Evolutionary conservation across 164 flowering plant species (phyloP).

Genomic region (Protea cynaroides): DNA sequence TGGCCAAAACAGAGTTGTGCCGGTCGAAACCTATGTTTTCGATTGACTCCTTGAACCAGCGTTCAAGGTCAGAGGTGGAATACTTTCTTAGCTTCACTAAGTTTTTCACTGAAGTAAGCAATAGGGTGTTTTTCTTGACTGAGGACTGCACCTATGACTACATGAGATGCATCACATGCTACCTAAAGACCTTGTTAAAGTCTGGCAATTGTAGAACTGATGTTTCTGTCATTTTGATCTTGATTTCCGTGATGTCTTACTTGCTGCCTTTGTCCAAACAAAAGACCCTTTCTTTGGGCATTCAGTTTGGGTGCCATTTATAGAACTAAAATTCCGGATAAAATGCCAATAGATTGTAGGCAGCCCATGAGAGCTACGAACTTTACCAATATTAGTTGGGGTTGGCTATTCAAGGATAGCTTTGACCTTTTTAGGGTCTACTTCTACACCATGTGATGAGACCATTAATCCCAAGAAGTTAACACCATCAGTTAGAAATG

Average conservation of each 20-base stretch:
- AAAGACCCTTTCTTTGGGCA: not conserved
- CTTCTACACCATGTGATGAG: too few species aligned
- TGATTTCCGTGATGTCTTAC: not conserved
- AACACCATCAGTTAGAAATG: too few species aligned
- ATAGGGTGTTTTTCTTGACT: not conserved
- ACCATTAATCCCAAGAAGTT: too few species aligned
- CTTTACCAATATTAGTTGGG: not conserved
- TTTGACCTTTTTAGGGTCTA: not conserved
- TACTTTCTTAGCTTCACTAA: slow-evolving; percentile 2
- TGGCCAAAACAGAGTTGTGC: too few species aligned
- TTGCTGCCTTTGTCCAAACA: too few species aligned
- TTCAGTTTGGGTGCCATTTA: not conserved
- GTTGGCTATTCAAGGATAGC: not conserved
- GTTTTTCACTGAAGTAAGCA: not conserved
- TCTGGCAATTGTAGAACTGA: not conserved
- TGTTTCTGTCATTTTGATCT: not conserved
- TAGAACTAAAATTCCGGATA: not conserved
- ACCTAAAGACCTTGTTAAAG: not conserved
- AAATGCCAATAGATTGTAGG: not conserved
- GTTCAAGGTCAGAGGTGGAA: not conserved
- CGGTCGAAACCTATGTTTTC: too few species aligned
- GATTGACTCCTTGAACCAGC: too few species aligned
- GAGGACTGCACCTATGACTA: too few species aligned
- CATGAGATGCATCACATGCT: too few species aligned
- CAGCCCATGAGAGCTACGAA: slow-evolving; percentile 3